A percentile compares a stretch with the other conserved stretches of the same genome.
phyloP scores from a whole-genome alignment of 2,329 filamentous ascomycete genomes.

The Fusarium odoratissimum region DNA sequence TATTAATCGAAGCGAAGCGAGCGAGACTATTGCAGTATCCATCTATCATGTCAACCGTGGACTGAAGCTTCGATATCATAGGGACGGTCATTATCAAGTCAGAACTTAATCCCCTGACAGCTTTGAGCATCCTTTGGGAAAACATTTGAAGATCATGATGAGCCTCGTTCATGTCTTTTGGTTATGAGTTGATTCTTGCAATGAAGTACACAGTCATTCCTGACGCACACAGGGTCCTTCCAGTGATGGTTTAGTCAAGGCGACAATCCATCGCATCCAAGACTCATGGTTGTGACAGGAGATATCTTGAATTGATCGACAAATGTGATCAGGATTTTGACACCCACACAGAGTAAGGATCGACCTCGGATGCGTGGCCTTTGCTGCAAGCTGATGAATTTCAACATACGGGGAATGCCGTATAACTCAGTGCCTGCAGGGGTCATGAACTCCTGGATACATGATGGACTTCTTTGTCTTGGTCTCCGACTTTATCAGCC shows the following conservation, averaged over 20 bases:
- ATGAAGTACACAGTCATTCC: accelerated
- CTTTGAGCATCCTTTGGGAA: not conserved
- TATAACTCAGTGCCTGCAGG: not conserved
- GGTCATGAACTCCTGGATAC: not conserved
- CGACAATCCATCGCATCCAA: not conserved
- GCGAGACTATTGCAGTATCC: not conserved
- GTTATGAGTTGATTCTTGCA: not conserved
- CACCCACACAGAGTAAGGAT: slow-evolving; percentile 11
- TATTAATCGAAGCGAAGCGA: not conserved
- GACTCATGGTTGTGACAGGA: not conserved
- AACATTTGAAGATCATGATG: not conserved
- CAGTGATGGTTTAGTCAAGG: not conserved
- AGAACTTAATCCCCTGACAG: not conserved
- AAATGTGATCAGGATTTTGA: slow-evolving; percentile 7
- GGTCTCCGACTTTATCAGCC: not conserved
- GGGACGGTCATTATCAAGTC: not conserved
- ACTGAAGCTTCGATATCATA: not conserved
- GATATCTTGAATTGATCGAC: slow-evolving; percentile 16
- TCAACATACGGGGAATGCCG: not conserved
- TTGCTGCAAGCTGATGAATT: not conserved
- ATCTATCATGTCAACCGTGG: not conserved
- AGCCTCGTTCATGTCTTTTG: not conserved
- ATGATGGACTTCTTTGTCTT: not conserved
- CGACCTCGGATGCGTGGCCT: not conserved
- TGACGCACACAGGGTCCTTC: slow-evolving; percentile 15